These are phyloP conservation scores for Brassica balearica DNA, from an alignment of 441 rosid species.

Conservation along the genomic window DNA sequence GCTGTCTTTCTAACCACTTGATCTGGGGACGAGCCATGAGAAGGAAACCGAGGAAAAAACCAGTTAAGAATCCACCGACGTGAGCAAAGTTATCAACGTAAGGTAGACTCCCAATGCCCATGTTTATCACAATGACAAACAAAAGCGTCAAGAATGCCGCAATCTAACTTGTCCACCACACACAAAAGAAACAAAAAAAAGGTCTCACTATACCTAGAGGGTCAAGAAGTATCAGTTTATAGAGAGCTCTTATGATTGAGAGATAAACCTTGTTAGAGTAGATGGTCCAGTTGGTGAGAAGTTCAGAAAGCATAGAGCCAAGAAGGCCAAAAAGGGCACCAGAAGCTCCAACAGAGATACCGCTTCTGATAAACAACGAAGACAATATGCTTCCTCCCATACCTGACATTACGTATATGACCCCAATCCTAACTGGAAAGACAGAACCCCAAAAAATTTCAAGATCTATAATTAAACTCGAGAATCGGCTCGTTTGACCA, in stretches of 20 bases:
- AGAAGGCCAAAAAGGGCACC: constrained; percentile 79
- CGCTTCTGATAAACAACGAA: constrained; percentile 49
- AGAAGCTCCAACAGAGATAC: constrained; percentile 74
- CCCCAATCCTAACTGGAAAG: constrained; percentile 53
- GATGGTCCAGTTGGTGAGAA: constrained; percentile 67
- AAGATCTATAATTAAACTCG: too few relatives aligned
- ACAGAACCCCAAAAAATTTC: too few relatives aligned
- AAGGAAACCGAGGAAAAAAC: constrained; percentile 65
- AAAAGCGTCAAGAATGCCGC: constrained; percentile 66
- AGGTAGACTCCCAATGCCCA: constrained; percentile 64
- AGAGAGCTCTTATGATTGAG: not conserved
- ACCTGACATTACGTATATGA: constrained; percentile 58
- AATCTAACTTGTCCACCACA: constrained; percentile 45
- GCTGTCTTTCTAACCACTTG: constrained; percentile 53
- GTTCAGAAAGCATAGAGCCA: constrained; percentile 76
- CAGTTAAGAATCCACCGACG: constrained; percentile 70
- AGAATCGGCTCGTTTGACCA: too few relatives aligned
- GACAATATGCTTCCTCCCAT: constrained; percentile 66
- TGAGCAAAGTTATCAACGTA: constrained; percentile 71
- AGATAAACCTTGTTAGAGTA: constrained; percentile 62
- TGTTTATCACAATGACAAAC: constrained; percentile 56
- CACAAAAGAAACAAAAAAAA: not conserved
- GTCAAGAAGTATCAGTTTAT: too few relatives aligned
- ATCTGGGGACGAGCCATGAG: constrained; percentile 67
- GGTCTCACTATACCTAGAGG: not conserved